A percentile compares a stretch with the other conserved stretches of the same genome.
Conservation (phyloP, 164 flowering plant genomes). For the Magnolia kwangsiensis region DNA sequence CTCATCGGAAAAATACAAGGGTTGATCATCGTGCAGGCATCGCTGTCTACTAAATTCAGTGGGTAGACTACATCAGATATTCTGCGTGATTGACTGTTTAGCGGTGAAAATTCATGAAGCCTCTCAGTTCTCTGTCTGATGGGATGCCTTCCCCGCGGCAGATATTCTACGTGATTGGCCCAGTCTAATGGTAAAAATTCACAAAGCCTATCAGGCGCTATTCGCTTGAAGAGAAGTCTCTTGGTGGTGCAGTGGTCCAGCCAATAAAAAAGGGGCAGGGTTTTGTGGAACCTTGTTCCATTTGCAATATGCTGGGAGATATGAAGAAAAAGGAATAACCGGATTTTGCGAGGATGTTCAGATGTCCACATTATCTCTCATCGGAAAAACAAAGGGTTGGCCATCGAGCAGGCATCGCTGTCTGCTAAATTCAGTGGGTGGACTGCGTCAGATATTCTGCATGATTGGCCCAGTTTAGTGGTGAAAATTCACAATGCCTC, state of each 20-base stretch:
- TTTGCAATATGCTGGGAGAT: not conserved
- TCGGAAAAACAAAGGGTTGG: not conserved
- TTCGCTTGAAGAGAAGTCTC: not conserved
- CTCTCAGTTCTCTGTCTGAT: no score
- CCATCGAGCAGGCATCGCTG: not conserved
- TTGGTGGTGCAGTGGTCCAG: not conserved
- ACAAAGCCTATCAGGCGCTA: no score
- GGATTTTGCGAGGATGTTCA: not conserved
- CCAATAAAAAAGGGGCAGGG: not conserved
- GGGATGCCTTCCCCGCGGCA: no score
- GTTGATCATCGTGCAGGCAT: not conserved
- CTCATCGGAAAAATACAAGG: not conserved
- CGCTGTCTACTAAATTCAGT: not conserved
- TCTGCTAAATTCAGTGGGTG: not conserved
- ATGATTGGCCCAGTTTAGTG: not conserved
- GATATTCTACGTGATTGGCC: no score
- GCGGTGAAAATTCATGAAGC: not conserved
- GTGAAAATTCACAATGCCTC: not conserved
- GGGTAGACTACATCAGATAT: not conserved
- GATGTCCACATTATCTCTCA: not conserved
- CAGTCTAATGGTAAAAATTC: no score
- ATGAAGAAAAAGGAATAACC: not conserved
- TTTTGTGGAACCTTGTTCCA: no score
- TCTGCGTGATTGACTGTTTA: not conserved
- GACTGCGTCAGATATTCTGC: not conserved